These are phyloP conservation scores for Anisogramma anomala DNA, from an alignment of 2,329 filamentous ascomycete genomes.

Conservation along the genomic window DNA sequence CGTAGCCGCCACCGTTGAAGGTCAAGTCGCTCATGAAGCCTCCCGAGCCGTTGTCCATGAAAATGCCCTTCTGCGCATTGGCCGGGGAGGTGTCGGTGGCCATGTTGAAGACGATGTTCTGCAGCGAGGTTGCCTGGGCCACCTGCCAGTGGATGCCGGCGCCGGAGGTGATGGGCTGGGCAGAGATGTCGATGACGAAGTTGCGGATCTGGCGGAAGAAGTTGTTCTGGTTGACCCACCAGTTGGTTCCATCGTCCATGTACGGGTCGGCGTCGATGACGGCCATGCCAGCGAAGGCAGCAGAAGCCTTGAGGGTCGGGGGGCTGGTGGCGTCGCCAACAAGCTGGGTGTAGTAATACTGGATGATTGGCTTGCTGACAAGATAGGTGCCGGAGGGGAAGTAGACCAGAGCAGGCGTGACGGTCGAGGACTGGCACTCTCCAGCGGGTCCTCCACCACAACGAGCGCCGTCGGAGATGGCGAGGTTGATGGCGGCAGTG, in stretches of 20 bases:
- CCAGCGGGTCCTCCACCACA: slow-evolving; percentile 72
- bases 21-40: slow-evolving; percentile 74
- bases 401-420: slow-evolving; percentile 78
- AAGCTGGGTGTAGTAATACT: slow-evolving; percentile 89
- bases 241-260: slow-evolving; percentile 53
- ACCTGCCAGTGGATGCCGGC: slow-evolving; percentile 78
- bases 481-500: slow-evolving; percentile 76
- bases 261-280: slow-evolving; percentile 87
- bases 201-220: slow-evolving; percentile 78
- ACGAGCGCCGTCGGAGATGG: slow-evolving; percentile 64
- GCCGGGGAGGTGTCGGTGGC: slow-evolving; percentile 47
- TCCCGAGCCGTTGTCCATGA: slow-evolving; percentile 76
- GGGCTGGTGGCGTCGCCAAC: slow-evolving; percentile 65
- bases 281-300: slow-evolving; percentile 70
- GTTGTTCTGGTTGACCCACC: slow-evolving; percentile 73
- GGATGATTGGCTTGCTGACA: slow-evolving; percentile 66
- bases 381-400: slow-evolving; percentile 82
- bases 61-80: slow-evolving; percentile 66
- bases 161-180: slow-evolving; percentile 46
- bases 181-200: slow-evolving; percentile 66
- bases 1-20: slow-evolving; percentile 72
- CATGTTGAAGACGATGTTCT: slow-evolving; percentile 78
- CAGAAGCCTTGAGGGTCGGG: slow-evolving; percentile 63
- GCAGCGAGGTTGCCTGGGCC: slow-evolving; percentile 68
- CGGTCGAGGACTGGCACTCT: slow-evolving; percentile 73